Base-by-base conservation (phyloP, 345 rosid genomes). In the Aethionema arabicum region DNA sequence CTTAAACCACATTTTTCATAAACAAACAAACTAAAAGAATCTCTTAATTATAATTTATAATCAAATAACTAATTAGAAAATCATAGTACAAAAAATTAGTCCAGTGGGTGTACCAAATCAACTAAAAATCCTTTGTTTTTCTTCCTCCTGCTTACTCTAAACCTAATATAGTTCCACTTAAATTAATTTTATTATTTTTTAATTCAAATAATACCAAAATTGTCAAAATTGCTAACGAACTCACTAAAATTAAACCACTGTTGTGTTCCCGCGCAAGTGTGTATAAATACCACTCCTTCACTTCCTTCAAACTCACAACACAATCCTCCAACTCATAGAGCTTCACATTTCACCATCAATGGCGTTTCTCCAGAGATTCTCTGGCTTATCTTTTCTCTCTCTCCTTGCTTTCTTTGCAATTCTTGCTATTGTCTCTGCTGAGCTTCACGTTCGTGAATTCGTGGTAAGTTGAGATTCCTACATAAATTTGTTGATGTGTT, bases 51-150 rank as follows among this genome's bases (percentile, higher is more conserved):
- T 41, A 35, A 52, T 63, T 63, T 29, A 12, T 13, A 40, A 13
- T 63, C 11, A 39, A 36, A 56, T 56, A 6, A 40, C 3, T 6
- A 10, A 42, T 51, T 8, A 43, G 61, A 42, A 49, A 30, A 57
- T 71, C 75, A 45, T 59, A 65, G 66, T 59, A 65, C 51, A 16
- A 32, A 38, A 38, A 72, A 58, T 44, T 6, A 65, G 70, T 65
- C 66, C 7, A 72, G 75, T 72, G 61, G 75, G 71, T 72, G 67
- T 30, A 72, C 75, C 75, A 54, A 65, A 59, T 72, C 75, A 72
- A 72, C 75, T 72, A 52, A 64, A 21, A 40, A 56, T 29, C 42
- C 32, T 32, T 42, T 63, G 65, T 50, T 48, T 58, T 51, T 58
- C 31, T 51, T 16, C 52, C 32, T 65, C 59, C 52, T 37, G 59